Evolutionary conservation across 768 basidiomycete genomes (phyloP), one percentile per base, ranked within the genome.

Genomic region (Leccinum truebloodii): DNA sequence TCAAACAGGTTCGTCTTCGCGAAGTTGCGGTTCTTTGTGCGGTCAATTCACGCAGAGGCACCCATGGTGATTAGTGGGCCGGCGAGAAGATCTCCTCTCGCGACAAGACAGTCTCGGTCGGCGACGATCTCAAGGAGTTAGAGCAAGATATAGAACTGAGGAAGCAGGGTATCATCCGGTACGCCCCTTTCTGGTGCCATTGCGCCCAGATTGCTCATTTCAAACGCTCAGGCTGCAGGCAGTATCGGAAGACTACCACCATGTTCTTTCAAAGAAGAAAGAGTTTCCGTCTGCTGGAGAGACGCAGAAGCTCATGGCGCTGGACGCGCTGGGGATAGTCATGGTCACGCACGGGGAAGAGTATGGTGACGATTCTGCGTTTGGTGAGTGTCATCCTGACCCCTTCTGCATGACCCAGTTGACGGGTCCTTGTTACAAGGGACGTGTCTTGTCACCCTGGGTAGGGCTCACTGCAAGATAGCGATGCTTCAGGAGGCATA

Each of bases 281-380:
- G 79, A 86, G 22, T 84, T 80, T n/a, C 82, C 82, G 26, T 83
- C 81, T 1, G 74, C 86, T 3, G 85, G 85, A 16, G 84, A 86
- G 59, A 61, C 71, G 6, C 89, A 89, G 61, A 93, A 95, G 71
- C 79, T 91, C 37, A 74, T 92, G 12, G 84, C 89, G 0, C 78
- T 92, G 30, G 93, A 95, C 64, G 83, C 86, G 30, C 78, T 96
- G 10, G 94, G 94, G 1, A 80, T 92, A 57, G 89, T 92, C 51
- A 94, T 95, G 93, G 88, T 93, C 58, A 79, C 82, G 26, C 90
- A 93, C 67, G 93, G 93, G 14, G 90, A 92, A 64, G 85, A 93
- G 67, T 87, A 90, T 68, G 84, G 84, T n/a, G 82, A 84, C 1
- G 88, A 90, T 60, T 92, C 90, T 48, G 79, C 82, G 0, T 92